phyloP scores from a whole-genome alignment of 2,329 filamentous ascomycete genomes.

The Paecilomyces dactylethromorphus region DNA sequence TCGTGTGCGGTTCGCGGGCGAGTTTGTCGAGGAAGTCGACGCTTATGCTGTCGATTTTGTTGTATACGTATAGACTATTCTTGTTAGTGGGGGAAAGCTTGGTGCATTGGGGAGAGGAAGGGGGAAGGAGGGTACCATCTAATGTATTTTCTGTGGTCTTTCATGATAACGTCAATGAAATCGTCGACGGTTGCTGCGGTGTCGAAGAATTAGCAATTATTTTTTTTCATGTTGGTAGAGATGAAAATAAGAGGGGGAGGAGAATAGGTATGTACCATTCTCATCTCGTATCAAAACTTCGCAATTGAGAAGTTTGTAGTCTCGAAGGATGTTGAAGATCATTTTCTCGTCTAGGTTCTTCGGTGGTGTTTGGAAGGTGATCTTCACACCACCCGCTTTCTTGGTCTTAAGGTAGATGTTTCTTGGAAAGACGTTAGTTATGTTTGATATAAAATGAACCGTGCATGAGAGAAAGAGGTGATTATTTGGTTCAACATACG shows the following conservation, averaged over 20 bases:
- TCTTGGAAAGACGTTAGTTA: constrained; percentile 36
- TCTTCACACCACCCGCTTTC: constrained; percentile 97
- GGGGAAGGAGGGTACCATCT: constrained; percentile 44
- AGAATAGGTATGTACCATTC: constrained; percentile 49
- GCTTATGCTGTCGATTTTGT: constrained; percentile 96
- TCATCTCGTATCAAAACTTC: constrained; percentile 95
- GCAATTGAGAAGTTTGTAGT: constrained; percentile 98
- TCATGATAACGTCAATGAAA: constrained; percentile 99
- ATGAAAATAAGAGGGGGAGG: background rate
- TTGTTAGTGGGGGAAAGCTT: background rate
- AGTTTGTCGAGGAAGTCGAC: constrained; percentile 89
- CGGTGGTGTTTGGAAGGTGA: constrained; percentile 84
- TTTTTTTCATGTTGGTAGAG: constrained; percentile 5
- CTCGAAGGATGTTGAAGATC: constrained; percentile 92
- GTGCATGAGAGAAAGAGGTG: background rate
- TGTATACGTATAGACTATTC: constrained; percentile 85
- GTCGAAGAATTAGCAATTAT: constrained; percentile 4
- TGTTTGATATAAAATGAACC: background rate
- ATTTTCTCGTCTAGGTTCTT: constrained; percentile 96
- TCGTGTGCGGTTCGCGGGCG: constrained; percentile 86
- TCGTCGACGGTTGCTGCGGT: constrained; percentile 79
- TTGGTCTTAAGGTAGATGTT: constrained; percentile 98
- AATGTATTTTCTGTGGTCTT: constrained; percentile 97
- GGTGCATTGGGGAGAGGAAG: too few species aligned
- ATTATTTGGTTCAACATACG: constrained; percentile 48